Conservation (phyloP, 306 rosid species). For the Elaeagnus macrophylla region DNA sequence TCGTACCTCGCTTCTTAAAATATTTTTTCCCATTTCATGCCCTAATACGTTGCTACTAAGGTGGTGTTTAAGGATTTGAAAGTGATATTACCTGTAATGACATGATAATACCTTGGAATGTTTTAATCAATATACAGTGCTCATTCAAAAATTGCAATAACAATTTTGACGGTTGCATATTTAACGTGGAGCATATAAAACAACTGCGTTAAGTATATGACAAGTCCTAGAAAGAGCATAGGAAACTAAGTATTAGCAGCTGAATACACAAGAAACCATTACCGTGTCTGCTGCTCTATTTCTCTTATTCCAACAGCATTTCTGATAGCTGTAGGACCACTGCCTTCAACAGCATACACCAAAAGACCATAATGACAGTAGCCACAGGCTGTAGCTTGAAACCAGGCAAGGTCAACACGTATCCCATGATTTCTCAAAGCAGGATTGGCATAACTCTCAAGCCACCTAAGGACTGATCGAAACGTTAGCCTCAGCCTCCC, state of each 20-base stretch:
- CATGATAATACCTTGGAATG: too few species aligned
- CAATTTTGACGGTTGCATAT: too few species aligned
- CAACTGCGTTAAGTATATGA: neutral
- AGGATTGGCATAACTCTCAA: conserved; percentile 83
- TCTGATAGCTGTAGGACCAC: conserved; percentile 22
- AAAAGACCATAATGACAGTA: conserved; percentile 89
- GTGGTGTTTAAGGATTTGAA: too few species aligned
- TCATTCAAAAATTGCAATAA: too few species aligned
- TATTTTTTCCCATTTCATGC: too few species aligned
- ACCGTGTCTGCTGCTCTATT: conserved; percentile 55
- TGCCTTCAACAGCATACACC: conserved; percentile 51
- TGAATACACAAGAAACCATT: conserved; percentile 17
- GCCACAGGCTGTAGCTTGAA: conserved; percentile 81
- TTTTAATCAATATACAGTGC: too few species aligned
- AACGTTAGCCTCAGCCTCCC: conserved; percentile 84
- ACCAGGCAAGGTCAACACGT: conserved; percentile 77
- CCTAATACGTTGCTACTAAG: too few species aligned
- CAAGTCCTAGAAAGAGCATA: neutral
- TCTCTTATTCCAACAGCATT: conserved; percentile 36
- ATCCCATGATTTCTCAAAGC: conserved; percentile 61
- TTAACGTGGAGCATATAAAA: too few species aligned
- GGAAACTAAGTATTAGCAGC: neutral
- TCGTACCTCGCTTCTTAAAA: too few species aligned
- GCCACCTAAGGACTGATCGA: conserved; percentile 78
- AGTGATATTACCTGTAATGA: neutral